Evolutionary conservation across 2,329 filamentous ascomycete genomes (phyloP), one percentile per base, ranked within the genome.

Genomic region (Neurospora crassa): DNA sequence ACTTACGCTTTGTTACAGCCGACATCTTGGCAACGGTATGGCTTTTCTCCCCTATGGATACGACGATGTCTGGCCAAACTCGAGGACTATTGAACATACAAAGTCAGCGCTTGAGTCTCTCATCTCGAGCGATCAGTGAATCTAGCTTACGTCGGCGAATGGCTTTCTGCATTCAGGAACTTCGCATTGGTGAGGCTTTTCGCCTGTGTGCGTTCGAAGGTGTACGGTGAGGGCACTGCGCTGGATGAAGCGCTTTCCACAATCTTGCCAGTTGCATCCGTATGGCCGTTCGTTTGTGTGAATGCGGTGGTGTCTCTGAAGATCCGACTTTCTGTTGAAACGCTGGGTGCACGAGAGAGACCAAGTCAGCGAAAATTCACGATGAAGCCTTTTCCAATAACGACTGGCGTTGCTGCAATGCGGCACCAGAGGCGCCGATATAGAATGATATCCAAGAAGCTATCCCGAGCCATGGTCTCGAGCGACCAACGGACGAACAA

Each of bases 271-370:
- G 70, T 82, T 82, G 80, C 89, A 92, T 40, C 85, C 83, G 78
- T 91, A 91, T 11, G 90, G 90, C 24, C 89, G 83, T 79, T 91
- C 89, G 77, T 91, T 91, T 70, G 90, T 92, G 80, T 92, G 90
- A 77, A 91, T 92, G 73, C 90, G 86, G 77, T 90, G 90, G 77
- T 92, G 90, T 77, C 90, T 85, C 77, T 91, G 89, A 72, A 92
- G 82, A 76, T 91, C 90, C 20, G 90, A 91, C 79, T 91, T 91
- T 76, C 90, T 85, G 80, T 91, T 91, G 83, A 92, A 92, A 81
- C 88, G 90, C 90, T 91, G 75, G n/a, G 37, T 59, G 70, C 24
- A 42, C 70, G 70, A 74, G 24, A 76, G 71, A 63, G 68, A 69
- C 70, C 77, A 67, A 74, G 72, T 68, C n/a, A 71, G 53, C 29